Evolutionary conservation across 2,329 filamentous ascomycete species (phyloP).

Genomic region (Cladosporium sphaerospermum): DNA sequence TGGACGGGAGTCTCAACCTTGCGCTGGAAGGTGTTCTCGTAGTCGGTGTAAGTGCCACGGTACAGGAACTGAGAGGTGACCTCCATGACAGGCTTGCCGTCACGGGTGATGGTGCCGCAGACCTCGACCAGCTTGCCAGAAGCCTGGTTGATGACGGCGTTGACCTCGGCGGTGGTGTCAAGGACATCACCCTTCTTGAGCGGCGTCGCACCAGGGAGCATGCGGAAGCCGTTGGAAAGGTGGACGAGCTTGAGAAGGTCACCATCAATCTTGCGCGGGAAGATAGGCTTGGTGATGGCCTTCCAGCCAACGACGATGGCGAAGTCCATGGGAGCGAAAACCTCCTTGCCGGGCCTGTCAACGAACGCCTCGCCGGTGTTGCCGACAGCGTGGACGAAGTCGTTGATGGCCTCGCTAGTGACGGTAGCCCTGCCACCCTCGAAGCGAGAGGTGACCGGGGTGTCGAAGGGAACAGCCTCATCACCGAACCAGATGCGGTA

Average conservation of each 20-base stretch:
- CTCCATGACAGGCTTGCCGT: slow-evolving; percentile 86
- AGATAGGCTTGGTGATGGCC: slow-evolving; percentile 98
- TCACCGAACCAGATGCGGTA: slow-evolving; percentile 96
- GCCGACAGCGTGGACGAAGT: slow-evolving; percentile 98
- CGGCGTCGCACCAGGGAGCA: slow-evolving; percentile 91
- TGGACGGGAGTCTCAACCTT: slow-evolving; percentile 95
- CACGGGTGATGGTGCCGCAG: slow-evolving; percentile 88
- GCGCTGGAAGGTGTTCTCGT: slow-evolving; percentile 96
- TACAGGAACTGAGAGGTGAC: slow-evolving; percentile 98
- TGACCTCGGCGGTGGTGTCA: slow-evolving; percentile 89
- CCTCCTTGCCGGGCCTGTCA: slow-evolving; percentile 85
- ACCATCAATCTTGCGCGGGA: slow-evolving; percentile 91
- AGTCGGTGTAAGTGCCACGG: slow-evolving; percentile 86
- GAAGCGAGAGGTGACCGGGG: slow-evolving; percentile 78
- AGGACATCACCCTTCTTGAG: slow-evolving; percentile 93
- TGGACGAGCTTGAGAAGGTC: slow-evolving; percentile 95
- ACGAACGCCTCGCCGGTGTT: slow-evolving; percentile 98
- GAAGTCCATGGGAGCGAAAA: slow-evolving; percentile 94
- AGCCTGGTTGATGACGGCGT: slow-evolving; percentile 95
- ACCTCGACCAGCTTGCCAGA: slow-evolving; percentile 99
- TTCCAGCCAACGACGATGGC: slow-evolving; percentile 52
- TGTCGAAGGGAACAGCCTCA: slow-evolving; percentile 68
- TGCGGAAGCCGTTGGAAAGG: slow-evolving; percentile 94
- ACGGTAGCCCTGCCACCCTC: slow-evolving; percentile 83
- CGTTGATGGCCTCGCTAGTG: slow-evolving; percentile 87